Evolutionary conservation across 345 rosid species (phyloP).

Genomic region (Murraya paniculata): DNA sequence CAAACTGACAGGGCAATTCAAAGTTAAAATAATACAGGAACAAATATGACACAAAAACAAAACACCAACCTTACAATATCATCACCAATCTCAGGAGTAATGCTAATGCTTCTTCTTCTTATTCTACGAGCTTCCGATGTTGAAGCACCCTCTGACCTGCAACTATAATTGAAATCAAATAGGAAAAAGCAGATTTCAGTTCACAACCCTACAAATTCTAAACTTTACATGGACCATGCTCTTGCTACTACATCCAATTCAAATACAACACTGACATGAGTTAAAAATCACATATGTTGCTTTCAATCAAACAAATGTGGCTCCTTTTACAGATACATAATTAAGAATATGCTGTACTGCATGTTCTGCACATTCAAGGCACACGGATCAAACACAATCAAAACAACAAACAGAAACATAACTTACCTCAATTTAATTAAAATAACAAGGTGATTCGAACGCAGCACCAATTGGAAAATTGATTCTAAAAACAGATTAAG

Average conservation of each 20-base stretch:
- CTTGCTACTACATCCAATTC: not conserved
- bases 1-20: not conserved
- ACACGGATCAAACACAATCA: not conserved
- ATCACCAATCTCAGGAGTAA: constrained; percentile 98
- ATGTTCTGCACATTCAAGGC: not conserved
- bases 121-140: constrained; percentile 75
- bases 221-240: not conserved
- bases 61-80: constrained; percentile 88
- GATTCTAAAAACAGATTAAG: not conserved
- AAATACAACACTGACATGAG: not conserved
- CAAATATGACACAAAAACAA: constrained; percentile 10
- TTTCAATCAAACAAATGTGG: not conserved
- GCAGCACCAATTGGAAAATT: not conserved
- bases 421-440: not conserved
- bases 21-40: not conserved
- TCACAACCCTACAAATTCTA: not conserved
- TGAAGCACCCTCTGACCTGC: constrained; percentile 81
- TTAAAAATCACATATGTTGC: not conserved
- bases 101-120: constrained; percentile 97
- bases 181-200: constrained; percentile 13
- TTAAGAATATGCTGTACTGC: not conserved
- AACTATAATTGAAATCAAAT: constrained; percentile 29
- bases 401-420: not conserved
- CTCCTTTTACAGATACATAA: not conserved
- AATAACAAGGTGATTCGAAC: not conserved